A percentile compares a stretch with the other conserved stretches of the same genome.
Evolutionary conservation across 1,284 basidiomycete genomes (phyloP).

Genomic region (Ceratobasidium sp.): DNA sequence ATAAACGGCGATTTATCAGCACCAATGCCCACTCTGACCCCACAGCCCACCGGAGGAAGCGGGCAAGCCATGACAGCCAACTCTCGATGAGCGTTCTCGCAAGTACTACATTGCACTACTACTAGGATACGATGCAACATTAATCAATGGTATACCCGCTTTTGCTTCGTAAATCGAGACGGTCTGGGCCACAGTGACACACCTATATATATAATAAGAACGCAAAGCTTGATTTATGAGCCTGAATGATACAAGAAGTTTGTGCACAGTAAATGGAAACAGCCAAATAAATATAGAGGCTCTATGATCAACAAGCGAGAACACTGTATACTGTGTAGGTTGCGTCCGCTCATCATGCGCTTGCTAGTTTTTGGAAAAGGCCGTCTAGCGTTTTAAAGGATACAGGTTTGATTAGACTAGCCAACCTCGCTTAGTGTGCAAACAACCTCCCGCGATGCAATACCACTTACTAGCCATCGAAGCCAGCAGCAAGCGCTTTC

Average conservation of each 20-base stretch:
- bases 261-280: neutral
- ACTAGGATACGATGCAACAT: too few species aligned
- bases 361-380: conserved; percentile 77
- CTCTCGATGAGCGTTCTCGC: neutral
- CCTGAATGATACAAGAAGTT: conserved; percentile 16
- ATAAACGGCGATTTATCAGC: conserved; percentile 62
- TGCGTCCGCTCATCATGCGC: neutral
- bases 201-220: too few species aligned
- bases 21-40: conserved; percentile 37
- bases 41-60: conserved; percentile 36
- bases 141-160: neutral
- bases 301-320: conserved; percentile 37
- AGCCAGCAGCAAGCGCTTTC: conserved; percentile 88
- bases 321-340: neutral
- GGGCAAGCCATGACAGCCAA: conserved; percentile 15
- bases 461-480: conserved; percentile 89
- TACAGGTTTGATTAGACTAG: conserved; percentile 88
- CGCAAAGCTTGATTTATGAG: conserved; percentile 49
- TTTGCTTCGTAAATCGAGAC: too few species aligned
- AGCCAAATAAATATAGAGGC: conserved; percentile 35
- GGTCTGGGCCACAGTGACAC: too few species aligned
- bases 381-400: conserved; percentile 87
- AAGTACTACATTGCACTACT: too few species aligned
- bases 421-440: conserved; percentile 8
- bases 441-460: conserved; percentile 48